Base-by-base conservation (phyloP, 176 grass and related monocot species). In the Tillandsia leiboldiana region DNA sequence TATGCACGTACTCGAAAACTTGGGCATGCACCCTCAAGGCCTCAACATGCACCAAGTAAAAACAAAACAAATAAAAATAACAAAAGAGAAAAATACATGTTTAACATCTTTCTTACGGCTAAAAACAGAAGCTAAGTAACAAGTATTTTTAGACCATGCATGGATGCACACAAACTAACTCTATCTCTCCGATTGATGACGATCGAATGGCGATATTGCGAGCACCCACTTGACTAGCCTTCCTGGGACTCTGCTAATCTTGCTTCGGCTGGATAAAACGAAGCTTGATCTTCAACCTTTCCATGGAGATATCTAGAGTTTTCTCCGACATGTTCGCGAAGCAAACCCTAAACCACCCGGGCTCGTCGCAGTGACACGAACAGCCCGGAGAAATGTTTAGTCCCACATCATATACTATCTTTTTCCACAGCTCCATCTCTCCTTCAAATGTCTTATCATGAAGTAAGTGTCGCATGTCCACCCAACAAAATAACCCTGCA, bases 391-490 rank as follows among this genome's bases (percentile, higher is more conserved):
- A 97, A 61, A 97, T 69, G 81, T 97, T 97, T 48, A 97, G 81
- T 58, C 88, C 79, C 2, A 92, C 89, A 23, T 87, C 70, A 65
- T 83, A 90, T 1, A 97, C 93, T 14, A 97, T 75, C 82, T 85
- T 90, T 79, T 87, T 92, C 93, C 93, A 97, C 49, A 97, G 77
- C 79, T 89, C 69, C 89, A 92, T 92, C 81, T 97, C 93, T 9
- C 74, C 81, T 15, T 87, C 68, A 71, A 90, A 87, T 4, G 89
- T 72, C 48, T 79, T 76, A 20, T 3, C 6, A 17, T 49, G 71
- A 68, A 92, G 85, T 23, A 92, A 74, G 24, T 75, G 59, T 6
- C 77, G 12, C 89, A 97, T 79, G 81, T 90, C 66, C 42, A 92
- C 85, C 93, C 93, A 92, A 84, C 93, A 97, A 73, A 92, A 97